These are phyloP conservation scores for Paramecium pentaurelia DNA, from an alignment of 73 alveolate species.

Conservation along the genomic window DNA sequence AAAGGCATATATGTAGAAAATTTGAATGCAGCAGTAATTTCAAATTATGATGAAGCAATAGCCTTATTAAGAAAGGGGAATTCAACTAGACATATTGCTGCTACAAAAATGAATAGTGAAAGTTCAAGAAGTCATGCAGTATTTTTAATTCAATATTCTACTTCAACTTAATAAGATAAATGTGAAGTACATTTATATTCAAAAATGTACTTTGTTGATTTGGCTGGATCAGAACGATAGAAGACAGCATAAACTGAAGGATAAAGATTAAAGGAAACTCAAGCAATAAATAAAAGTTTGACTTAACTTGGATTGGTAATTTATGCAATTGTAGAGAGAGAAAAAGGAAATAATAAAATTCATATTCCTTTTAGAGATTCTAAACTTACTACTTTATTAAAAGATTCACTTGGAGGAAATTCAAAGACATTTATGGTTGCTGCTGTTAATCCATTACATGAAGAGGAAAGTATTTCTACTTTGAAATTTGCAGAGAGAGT, in stretches of 20 bases:
- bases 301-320: constrained; percentile 95
- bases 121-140: constrained; percentile 93
- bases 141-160: constrained; percentile 63
- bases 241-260: constrained; percentile 89
- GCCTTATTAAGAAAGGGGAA: constrained; percentile 72
- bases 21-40: constrained; percentile 75
- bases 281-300: constrained; percentile 92
- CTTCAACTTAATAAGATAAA: not conserved
- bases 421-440: constrained; percentile 86
- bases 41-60: constrained; percentile 76
- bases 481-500: constrained; percentile 93
- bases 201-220: constrained; percentile 92
- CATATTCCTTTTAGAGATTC: constrained; percentile 89
- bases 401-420: constrained; percentile 89
- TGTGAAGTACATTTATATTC: constrained; percentile 56
- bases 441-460: constrained; percentile 69
- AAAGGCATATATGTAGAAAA: constrained; percentile 92
- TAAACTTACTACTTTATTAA: constrained; percentile 79
- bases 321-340: constrained; percentile 77
- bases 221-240: constrained; percentile 98
- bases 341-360: constrained; percentile 73
- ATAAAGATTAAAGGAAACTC: constrained; percentile 97
- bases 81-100: constrained; percentile 80
- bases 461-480: constrained; percentile 88
- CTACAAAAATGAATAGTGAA: constrained; percentile 86